phyloP scores from a whole-genome alignment of 768 basidiomycete species.

The Collybiopsis luxurians region DNA sequence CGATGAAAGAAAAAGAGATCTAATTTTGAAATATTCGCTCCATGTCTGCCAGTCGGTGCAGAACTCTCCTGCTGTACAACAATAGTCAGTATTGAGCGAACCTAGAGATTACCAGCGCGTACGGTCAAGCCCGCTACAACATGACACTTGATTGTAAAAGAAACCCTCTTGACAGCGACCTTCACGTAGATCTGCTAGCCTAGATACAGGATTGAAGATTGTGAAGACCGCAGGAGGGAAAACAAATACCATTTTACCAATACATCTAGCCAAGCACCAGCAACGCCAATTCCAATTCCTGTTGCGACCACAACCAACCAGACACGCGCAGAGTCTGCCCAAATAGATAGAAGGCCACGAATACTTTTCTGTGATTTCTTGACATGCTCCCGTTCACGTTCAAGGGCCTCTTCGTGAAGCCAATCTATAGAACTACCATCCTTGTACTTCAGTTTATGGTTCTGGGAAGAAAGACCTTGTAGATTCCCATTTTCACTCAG shows the following conservation, averaged over 20 bases:
- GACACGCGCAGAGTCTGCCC: slow-evolving; percentile 55
- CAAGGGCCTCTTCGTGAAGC: slow-evolving; percentile 62
- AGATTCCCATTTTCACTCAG: slow-evolving; percentile 5
- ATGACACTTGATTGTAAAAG: slow-evolving; percentile 70
- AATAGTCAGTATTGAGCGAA: not conserved
- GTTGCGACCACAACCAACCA: slow-evolving; percentile 70
- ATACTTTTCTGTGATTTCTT: slow-evolving; percentile 51
- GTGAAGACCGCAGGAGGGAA: too few species aligned
- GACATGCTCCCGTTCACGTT: slow-evolving; percentile 52
- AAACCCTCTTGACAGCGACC: slow-evolving; percentile 67
- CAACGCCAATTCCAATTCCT: slow-evolving; percentile 63
- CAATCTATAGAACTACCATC: slow-evolving; percentile 70
- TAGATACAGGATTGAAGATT: slow-evolving; percentile 19
- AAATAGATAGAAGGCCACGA: slow-evolving; percentile 51
- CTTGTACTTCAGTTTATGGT: slow-evolving; percentile 33
- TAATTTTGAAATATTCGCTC: slow-evolving; percentile 56
- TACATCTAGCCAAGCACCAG: slow-evolving; percentile 72
- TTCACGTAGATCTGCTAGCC: slow-evolving; percentile 69
- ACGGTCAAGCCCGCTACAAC: slow-evolving; percentile 68
- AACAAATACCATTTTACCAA: slow-evolving; percentile 64
- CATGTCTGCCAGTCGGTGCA: slow-evolving; percentile 69
- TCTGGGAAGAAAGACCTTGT: not conserved
- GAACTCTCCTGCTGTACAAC: slow-evolving; percentile 54
- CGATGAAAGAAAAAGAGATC: slow-evolving; percentile 56
- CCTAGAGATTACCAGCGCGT: slow-evolving; percentile 17